A percentile compares a stretch with the other conserved stretches of the same genome.
Conservation (phyloP, 140 eudicot genomes). For the Bidens hawaiensis region DNA sequence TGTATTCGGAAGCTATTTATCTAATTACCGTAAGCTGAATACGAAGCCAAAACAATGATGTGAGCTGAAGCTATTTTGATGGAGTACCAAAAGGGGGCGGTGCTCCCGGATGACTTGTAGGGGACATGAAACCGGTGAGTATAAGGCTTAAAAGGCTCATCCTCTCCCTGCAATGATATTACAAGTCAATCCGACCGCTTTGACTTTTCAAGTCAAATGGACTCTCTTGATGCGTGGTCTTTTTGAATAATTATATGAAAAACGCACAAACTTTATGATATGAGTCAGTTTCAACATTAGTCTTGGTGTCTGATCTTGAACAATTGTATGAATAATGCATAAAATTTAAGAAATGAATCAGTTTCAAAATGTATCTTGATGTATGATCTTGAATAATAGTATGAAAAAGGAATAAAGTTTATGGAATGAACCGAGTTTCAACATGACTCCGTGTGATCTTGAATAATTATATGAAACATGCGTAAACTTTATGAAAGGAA, state of each 20-base stretch:
- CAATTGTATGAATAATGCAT: too few relatives aligned
- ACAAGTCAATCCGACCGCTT: neutral
- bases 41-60: constrained; percentile 52
- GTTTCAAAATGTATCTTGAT: too few relatives aligned
- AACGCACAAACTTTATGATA: neutral
- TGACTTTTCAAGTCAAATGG: constrained; percentile 24
- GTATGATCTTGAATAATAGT: too few relatives aligned
- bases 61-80: constrained; percentile 78
- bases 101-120: constrained; percentile 56
- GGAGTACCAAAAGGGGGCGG: constrained; percentile 74
- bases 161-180: constrained; percentile 51
- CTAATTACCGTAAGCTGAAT: constrained; percentile 60
- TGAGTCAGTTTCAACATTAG: too few relatives aligned
- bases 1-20: too few relatives aligned
- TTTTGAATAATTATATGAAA: neutral
- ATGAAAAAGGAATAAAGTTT: too few relatives aligned
- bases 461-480: too few relatives aligned
- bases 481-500: too few relatives aligned
- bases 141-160: constrained; percentile 62
- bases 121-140: constrained; percentile 55
- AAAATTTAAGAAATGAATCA: too few relatives aligned
- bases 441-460: too few relatives aligned
- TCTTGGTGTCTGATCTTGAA: too few relatives aligned
- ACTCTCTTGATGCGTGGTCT: neutral
- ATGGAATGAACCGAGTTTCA: too few relatives aligned